Base-by-base conservation (phyloP, 2,329 filamentous ascomycete genomes). In the Arthrobotrys sinensis region DNA sequence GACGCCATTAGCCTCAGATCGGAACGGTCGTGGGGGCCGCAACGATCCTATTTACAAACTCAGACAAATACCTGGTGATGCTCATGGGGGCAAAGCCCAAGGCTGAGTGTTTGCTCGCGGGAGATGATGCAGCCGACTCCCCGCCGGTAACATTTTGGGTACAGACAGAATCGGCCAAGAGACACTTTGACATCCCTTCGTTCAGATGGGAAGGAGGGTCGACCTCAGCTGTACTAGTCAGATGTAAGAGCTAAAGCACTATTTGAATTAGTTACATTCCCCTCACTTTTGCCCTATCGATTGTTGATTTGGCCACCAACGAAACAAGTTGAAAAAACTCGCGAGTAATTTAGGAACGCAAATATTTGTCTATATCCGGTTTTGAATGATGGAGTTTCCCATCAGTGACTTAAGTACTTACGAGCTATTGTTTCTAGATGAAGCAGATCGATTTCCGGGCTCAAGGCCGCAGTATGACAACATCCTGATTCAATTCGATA, bases 11-110 rank as follows among this genome's bases (percentile, higher is more conserved):
- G 38, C 36, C 19, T 46, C 11, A 12, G 21, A 55, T 48, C 52
- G 62, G 45, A 71, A 52, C 34, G 16, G 38, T 45, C 67, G 67
- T 67, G 67, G 67, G 66, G 72, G 46, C 38, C 8, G 24, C 16
- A 68, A 28, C 24, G 24, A 28, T n/a, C 28, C n/a, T 38, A 19
- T 57, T 38, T 38, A 3, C 28, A 38, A 36, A 46, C 46, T 12
- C 24, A 34, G 38, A 40, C 28, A 32, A 46, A 57, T 66, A 38
- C 48, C 14, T 53, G 43, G 57, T 40, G 40, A 70, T 45, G 48
- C 46, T 78, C 67, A 72, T 72, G 67, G 67, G 75, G 50, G 38
- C 52, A 64, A 28, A n/a, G 36, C 12, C 19, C 16, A 7, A 43
- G 55, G 34, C 52, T 66, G 21, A 48, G 28, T 48, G 43, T 21